A percentile compares a stretch with the other conserved stretches of the same genome.
phyloP scores from a whole-genome alignment of 805 yeast species.

The Wickerhamomyces ciferrii region DNA sequence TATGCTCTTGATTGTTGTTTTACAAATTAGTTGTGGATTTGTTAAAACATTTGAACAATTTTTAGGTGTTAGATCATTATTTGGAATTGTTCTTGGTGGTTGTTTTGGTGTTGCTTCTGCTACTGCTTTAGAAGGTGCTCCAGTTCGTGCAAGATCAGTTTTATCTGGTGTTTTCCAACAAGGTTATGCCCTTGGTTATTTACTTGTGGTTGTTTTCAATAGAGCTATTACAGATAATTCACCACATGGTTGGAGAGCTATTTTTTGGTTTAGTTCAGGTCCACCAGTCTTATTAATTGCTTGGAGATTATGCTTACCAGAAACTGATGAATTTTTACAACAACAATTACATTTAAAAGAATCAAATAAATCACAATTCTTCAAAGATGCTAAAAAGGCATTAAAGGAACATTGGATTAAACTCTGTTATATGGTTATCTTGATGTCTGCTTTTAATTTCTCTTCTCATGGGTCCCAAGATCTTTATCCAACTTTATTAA shows the following conservation, averaged over 20 bases:
- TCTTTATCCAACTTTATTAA: conserved; percentile 50
- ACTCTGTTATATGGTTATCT: conserved; percentile 47
- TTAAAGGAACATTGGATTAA: conserved; percentile 51
- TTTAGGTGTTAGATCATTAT: conserved; percentile 56
- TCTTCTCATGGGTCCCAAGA: conserved; percentile 63
- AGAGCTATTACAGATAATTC: conserved; percentile 56
- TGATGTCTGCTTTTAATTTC: conserved; percentile 63
- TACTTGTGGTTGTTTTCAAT: conserved; percentile 59
- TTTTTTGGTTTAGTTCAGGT: conserved; percentile 70
- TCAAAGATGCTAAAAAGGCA: conserved; percentile 27
- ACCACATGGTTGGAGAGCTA: conserved; percentile 52
- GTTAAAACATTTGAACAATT: conserved; percentile 51
- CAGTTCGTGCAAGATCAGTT: conserved; percentile 53
- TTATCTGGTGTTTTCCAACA: conserved; percentile 70
- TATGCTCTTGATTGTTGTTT: conserved; percentile 38
- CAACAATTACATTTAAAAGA: conserved; percentile 30
- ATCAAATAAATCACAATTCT: conserved; percentile 25
- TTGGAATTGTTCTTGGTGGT: conserved; percentile 54
- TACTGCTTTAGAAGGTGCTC: conserved; percentile 40
- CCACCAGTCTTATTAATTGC: conserved; percentile 35
- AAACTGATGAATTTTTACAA: conserved; percentile 45
- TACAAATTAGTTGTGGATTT: conserved; percentile 64
- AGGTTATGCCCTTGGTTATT: conserved; percentile 72
- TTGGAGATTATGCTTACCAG: conserved; percentile 41
- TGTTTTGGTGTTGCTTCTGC: conserved; percentile 39